Conservation (phyloP, 257 asterid genomes). For the Solanum lignicaule region DNA sequence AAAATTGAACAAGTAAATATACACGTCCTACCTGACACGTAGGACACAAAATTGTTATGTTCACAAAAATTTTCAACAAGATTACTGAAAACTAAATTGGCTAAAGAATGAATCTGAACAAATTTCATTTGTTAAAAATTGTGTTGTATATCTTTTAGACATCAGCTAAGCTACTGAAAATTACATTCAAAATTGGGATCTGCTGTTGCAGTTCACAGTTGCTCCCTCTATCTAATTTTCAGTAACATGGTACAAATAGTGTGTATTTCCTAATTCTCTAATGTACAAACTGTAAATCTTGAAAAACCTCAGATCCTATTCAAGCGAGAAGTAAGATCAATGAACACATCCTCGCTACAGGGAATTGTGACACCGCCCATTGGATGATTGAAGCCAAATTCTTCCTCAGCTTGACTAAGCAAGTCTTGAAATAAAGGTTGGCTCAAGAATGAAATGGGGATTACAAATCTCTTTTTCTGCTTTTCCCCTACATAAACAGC, state of each 20-base stretch:
- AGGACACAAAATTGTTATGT: no score
- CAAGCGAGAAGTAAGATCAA: conserved; percentile 18
- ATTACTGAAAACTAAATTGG: background rate
- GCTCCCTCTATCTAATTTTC: background rate
- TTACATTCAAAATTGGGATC: background rate
- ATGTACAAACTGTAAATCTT: background rate
- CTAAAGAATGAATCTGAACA: background rate
- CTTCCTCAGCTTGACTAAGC: conserved; percentile 26
- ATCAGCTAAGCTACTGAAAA: background rate
- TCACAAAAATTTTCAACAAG: background rate
- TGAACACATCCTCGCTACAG: conserved; percentile 17
- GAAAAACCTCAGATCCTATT: background rate
- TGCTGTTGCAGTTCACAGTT: background rate
- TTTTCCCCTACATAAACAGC: conserved; percentile 47
- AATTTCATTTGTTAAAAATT: background rate
- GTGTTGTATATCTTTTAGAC: background rate
- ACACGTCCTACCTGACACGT: background rate
- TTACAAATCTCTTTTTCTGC: conserved; percentile 23
- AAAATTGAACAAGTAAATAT: no score
- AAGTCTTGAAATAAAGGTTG: conserved; percentile 32
- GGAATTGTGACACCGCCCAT: background rate
- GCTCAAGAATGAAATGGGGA: conserved; percentile 26
- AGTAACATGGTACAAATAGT: background rate
- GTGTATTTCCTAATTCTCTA: background rate
- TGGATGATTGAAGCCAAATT: conserved; percentile 17